These are phyloP conservation scores for Lichtheimia ramosa DNA, from an alignment of 371 early-diverging fungal species.

Conservation along the genomic window DNA sequence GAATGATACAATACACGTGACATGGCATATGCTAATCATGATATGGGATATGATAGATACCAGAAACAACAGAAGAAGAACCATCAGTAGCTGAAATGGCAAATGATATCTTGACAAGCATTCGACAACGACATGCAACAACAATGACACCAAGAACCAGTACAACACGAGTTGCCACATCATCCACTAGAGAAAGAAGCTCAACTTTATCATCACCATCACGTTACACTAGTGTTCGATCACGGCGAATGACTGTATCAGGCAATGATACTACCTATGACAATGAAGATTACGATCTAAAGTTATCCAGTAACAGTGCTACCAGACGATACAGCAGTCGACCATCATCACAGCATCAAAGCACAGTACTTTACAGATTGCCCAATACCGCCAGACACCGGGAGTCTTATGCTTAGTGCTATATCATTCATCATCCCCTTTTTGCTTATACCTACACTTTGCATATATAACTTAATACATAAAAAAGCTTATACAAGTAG, in stretches of 20 bases:
- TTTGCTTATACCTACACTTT: too few species aligned
- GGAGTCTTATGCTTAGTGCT: too few species aligned
- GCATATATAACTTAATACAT: too few species aligned
- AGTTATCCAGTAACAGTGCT: too few species aligned
- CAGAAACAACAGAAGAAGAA: not conserved
- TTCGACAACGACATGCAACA: conserved; percentile 14
- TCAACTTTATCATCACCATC: not conserved
- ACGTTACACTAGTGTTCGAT: not conserved
- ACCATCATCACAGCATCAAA: too few species aligned
- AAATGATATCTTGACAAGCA: conserved; percentile 16
- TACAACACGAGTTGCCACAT: not conserved
- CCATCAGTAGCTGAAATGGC: conserved; percentile 20
- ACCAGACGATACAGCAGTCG: too few species aligned
- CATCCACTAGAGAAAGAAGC: not conserved
- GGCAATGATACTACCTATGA: not conserved
- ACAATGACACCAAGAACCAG: not conserved
- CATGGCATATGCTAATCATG: not conserved
- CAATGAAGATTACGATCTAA: too few species aligned
- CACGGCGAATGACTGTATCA: conserved; percentile 3
- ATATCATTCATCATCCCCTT: too few species aligned
- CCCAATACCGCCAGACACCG: too few species aligned
- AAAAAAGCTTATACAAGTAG: too few species aligned
- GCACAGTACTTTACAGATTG: too few species aligned
- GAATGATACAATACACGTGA: not conserved
- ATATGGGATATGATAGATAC: not conserved